Evolutionary conservation across 2,329 filamentous ascomycete species (phyloP), one percentile per base, ranked within the genome.

Genomic region (Macrophomina tecta): DNA sequence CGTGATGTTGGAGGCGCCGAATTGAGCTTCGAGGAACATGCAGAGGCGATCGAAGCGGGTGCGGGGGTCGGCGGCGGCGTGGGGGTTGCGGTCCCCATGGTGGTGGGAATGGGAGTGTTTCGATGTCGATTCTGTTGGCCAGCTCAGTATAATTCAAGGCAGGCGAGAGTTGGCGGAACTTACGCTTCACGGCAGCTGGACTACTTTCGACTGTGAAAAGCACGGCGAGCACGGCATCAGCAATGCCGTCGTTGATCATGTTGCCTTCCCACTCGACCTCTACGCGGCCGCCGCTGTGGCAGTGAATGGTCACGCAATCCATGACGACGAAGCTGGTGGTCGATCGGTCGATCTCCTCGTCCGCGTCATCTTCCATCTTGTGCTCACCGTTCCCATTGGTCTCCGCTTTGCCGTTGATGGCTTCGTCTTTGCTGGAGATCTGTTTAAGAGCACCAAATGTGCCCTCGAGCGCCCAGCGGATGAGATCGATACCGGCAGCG

Each of bases 241-340:
- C 95, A 74, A 99, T 96, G 68, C 93, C 92, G 75, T 99, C 95
- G 77, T 98, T 99, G 74, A 97, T 90, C 82, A 97, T 91, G 77
- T 98, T 99, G 67, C 94, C 95, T 77, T 98, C 94, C 95, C 95
- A 99, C 79, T 97, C 93, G 2, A 98, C 84, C 77, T 96, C 93
- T 5, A 97, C 87, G 75, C 95, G 90, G 66, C 94, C 91, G 71
- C 88, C 90, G 69, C 84, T 86, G 69, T 86, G 86, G 79, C 95
- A 93, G 23, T 90, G 87, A n/a, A 98, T 89, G 7, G 88, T 88
- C 34, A 97, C 89, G 78, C 91, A 95, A 70, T 93, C 94, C 94
- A 99, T 98, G 73, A 99, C 88, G 34, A 85, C 81, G 74, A 89
- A 89, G 9, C 82, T 78, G 4, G 73, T 79, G 82, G 62, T 87